Percentiles rank a stretch among this genome's conserved stretches.
These are phyloP conservation scores for Pelargonium cotyledonis DNA, from an alignment of 441 rosid species.

Conservation along the genomic window DNA sequence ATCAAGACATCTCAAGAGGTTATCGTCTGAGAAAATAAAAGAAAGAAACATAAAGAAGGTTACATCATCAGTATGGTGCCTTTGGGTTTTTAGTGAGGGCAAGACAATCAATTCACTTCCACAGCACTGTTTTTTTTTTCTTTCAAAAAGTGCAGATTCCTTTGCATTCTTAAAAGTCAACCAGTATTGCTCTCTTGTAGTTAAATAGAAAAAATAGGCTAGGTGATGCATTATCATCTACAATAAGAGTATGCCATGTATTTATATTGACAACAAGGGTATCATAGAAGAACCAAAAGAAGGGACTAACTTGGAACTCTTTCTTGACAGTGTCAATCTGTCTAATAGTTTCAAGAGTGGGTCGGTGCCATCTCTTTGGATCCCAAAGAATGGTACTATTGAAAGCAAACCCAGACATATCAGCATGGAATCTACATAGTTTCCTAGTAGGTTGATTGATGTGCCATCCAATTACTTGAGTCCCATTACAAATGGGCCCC, in stretches of 20 bases:
- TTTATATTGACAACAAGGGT: not conserved
- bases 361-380: conserved; percentile 53
- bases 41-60: not conserved
- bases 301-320: conserved; percentile 36
- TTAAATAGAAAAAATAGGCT: not conserved
- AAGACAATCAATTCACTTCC: not conserved
- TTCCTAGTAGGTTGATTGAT: conserved; percentile 25
- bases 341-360: conserved; percentile 46
- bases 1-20: not conserved
- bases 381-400: conserved; percentile 67
- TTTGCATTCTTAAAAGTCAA: not conserved
- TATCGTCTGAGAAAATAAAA: too few relatives aligned
- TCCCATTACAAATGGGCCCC: conserved; percentile 56
- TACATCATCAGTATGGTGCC: not conserved
- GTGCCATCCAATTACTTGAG: conserved; percentile 59
- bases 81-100: not conserved
- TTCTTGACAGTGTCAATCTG: conserved; percentile 37
- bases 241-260: not conserved
- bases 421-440: conserved; percentile 49
- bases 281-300: conserved; percentile 10
- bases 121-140: not conserved
- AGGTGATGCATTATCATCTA: not conserved
- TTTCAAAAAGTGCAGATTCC: not conserved
- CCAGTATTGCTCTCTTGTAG: not conserved
- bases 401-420: conserved; percentile 56